Percentiles rank a stretch among this genome's conserved stretches.
These are phyloP conservation scores for Claviceps africana DNA, from an alignment of 2,329 filamentous ascomycete genomes.

Conservation along the genomic window DNA sequence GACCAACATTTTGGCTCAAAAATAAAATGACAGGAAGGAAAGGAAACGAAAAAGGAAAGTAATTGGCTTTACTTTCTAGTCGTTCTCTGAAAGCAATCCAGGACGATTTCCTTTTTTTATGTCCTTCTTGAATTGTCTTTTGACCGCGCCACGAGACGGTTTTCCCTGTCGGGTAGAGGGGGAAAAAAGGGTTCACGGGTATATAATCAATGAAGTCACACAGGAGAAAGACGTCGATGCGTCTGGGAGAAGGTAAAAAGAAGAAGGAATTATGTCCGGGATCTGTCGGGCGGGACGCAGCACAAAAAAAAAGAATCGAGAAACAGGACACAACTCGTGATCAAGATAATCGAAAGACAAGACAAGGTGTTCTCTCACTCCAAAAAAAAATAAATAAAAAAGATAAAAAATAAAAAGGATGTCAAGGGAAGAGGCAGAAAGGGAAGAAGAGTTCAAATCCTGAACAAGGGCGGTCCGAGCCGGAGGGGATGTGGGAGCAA, in stretches of 20 bases:
- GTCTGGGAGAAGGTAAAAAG: neutral
- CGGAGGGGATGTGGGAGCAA: neutral
- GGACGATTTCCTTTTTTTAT: neutral
- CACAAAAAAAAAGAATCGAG: neutral
- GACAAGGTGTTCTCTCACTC: too few species aligned
- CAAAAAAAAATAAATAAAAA: too few species aligned
- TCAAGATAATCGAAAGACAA: neutral
- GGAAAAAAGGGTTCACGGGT: neutral
- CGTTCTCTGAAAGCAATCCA: constrained; percentile 4
- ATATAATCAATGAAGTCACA: neutral
- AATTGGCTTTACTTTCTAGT: constrained; percentile 9
- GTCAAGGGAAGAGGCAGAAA: too few species aligned
- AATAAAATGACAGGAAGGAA: neutral
- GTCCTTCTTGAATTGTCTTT: constrained; percentile 1
- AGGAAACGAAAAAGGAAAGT: neutral
- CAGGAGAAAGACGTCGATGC: neutral
- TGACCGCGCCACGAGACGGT: constrained; percentile 4
- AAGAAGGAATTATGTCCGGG: neutral
- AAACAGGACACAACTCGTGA: neutral
- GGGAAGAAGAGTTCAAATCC: neutral
- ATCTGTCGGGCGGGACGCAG: neutral
- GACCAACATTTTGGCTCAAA: constrained; percentile 19
- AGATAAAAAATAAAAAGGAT: neutral
- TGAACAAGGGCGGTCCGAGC: constrained; percentile 3
- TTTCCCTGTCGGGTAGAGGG: neutral